Percentiles rank a stretch among this genome's conserved stretches.
phyloP scores from a whole-genome alignment of 1,139 yeast genomes.

The Candida sanyaensis region DNA sequence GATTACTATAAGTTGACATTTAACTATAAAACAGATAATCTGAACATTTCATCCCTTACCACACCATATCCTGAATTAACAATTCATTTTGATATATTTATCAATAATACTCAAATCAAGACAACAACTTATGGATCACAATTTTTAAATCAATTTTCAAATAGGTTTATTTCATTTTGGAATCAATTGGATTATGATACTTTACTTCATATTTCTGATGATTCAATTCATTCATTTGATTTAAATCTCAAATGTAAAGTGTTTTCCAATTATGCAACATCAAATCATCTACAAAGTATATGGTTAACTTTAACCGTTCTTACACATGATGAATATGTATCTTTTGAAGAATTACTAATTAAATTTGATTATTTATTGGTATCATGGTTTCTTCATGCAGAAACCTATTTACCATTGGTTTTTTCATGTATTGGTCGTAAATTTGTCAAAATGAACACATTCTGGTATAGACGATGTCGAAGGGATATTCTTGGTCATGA shows the following conservation, averaged over 20 bases:
- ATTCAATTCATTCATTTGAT: slow-evolving; percentile 11
- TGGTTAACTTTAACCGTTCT: slow-evolving; percentile 2
- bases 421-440: slow-evolving; percentile 39
- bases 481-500: slow-evolving; percentile 6
- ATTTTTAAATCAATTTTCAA: slow-evolving; percentile 14
- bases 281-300: not conserved
- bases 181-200: slow-evolving; percentile 17
- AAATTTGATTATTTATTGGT: slow-evolving; percentile 31
- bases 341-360: slow-evolving; percentile 16
- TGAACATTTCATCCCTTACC: not conserved
- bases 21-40: not conserved
- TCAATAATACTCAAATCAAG: slow-evolving; percentile 17
- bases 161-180: slow-evolving; percentile 19
- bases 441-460: slow-evolving; percentile 25
- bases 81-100: slow-evolving; percentile 14
- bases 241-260: slow-evolving; percentile 22
- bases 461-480: slow-evolving; percentile 11
- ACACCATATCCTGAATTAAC: slow-evolving; percentile 9
- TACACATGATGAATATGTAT: slow-evolving; percentile 8
- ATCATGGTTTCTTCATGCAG: slow-evolving; percentile 32
- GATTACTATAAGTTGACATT: slow-evolving; percentile 15
- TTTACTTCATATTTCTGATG: slow-evolving; percentile 14
- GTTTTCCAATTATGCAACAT: slow-evolving; percentile 17
- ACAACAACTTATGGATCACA: slow-evolving; percentile 13
- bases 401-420: slow-evolving; percentile 32